Percentiles rank a stretch among this genome's conserved stretches.
phyloP scores from a whole-genome alignment of 108 stramenopile species.

The Skeletonema costatum region DNA sequence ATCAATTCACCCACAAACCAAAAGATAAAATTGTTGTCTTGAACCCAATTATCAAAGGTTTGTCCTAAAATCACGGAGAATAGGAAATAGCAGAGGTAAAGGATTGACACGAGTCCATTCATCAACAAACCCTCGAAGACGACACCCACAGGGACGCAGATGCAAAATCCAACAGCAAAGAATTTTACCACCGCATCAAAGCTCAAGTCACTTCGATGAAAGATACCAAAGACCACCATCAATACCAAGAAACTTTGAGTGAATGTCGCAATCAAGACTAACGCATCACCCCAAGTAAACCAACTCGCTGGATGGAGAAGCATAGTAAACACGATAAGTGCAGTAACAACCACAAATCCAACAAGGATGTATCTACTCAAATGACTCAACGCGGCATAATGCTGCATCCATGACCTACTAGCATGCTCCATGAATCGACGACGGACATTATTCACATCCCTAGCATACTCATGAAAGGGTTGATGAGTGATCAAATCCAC shows the following conservation, averaged over 20 bases:
- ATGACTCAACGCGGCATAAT: constrained; percentile 71
- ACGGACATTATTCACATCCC: constrained; percentile 74
- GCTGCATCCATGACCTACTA: constrained; percentile 64
- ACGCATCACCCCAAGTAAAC: constrained; percentile 77
- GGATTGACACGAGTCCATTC: constrained; percentile 49
- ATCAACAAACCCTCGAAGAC: constrained; percentile 74
- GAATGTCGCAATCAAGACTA: constrained; percentile 79
- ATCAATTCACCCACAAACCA: constrained; percentile 76
- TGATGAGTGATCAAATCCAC: constrained; percentile 87
- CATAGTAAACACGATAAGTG: constrained; percentile 53
- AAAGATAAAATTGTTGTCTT: constrained; percentile 53
- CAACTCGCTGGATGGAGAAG: constrained; percentile 64
- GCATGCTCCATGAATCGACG: constrained; percentile 67
- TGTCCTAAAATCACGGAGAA: constrained; percentile 49
- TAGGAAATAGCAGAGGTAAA: constrained; percentile 53
- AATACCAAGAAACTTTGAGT: constrained; percentile 77
- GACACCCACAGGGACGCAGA: constrained; percentile 79
- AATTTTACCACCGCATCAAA: constrained; percentile 88
- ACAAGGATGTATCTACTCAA: constrained; percentile 76
- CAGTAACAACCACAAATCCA: constrained; percentile 37
- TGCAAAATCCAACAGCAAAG: constrained; percentile 83
- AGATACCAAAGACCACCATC: constrained; percentile 81
- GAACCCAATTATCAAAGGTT: constrained; percentile 54
- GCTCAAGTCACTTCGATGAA: constrained; percentile 87
- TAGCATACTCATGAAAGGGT: constrained; percentile 86